A percentile compares a stretch with the other conserved stretches of the same genome.
Evolutionary conservation across 148 eudicot species (phyloP).

Genomic region (Nyssa sinensis): DNA sequence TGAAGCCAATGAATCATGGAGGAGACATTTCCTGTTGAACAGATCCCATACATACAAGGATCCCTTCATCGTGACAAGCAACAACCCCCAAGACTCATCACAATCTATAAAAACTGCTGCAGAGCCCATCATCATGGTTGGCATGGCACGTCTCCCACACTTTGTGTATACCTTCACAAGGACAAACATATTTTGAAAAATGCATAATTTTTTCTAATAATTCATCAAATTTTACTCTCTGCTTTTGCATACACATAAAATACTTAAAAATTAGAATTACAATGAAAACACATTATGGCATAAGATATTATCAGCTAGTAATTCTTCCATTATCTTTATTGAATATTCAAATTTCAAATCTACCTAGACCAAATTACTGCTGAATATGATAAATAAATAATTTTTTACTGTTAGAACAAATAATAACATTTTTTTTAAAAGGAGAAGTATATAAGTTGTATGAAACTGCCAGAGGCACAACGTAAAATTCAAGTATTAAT

Average conservation of each 20-base stretch:
- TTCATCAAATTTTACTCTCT: neutral
- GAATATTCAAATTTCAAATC: neutral
- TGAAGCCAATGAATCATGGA: constrained; percentile 79
- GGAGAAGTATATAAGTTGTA: too few species aligned
- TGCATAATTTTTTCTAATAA: neutral
- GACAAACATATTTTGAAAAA: neutral
- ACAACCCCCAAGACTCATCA: constrained; percentile 88
- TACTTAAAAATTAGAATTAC: neutral
- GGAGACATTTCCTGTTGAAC: constrained; percentile 71
- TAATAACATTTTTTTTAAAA: too few species aligned
- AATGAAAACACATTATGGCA: neutral
- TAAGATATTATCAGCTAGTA: too few species aligned
- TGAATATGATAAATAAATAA: neutral
- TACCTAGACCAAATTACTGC: neutral
- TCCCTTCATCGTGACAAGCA: constrained; percentile 91
- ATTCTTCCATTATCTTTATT: neutral
- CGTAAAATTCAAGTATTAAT: too few species aligned
- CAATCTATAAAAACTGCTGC: constrained; percentile 86
- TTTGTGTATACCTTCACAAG: constrained; percentile 74
- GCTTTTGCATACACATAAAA: neutral
- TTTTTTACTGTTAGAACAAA: too few species aligned
- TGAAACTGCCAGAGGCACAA: too few species aligned
- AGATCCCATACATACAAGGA: constrained; percentile 85
- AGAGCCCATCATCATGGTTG: constrained; percentile 93
- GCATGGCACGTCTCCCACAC: constrained; percentile 95